A percentile compares a stretch with the other conserved stretches of the same genome.
phyloP scores from a whole-genome alignment of 1,139 yeast species.

The Kodamaea arcana region DNA sequence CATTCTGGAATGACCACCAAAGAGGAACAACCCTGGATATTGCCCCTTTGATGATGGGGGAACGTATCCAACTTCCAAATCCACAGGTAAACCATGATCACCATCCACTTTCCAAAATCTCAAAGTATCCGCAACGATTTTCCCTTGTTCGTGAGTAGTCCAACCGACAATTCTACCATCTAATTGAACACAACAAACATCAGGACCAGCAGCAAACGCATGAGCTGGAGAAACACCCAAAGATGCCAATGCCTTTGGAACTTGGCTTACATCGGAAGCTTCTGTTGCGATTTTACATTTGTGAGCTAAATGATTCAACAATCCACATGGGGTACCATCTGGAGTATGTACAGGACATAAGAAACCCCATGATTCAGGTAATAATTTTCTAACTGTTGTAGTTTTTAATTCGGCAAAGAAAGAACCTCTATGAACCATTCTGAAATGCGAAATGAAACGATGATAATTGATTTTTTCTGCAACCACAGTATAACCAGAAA shows the following conservation, averaged over 20 bases:
- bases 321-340: slow-evolving; percentile 99
- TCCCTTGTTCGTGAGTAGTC: slow-evolving; percentile 88
- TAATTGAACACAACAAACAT: slow-evolving; percentile 81
- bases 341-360: slow-evolving; percentile 99
- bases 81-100: slow-evolving; percentile 67
- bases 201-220: slow-evolving; percentile 83
- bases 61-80: slow-evolving; percentile 89
- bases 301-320: slow-evolving; percentile 93
- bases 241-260: slow-evolving; percentile 62
- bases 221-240: slow-evolving; percentile 83
- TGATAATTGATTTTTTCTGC: slow-evolving; percentile 97
- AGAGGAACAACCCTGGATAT: slow-evolving; percentile 90
- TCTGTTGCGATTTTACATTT: slow-evolving; percentile 84
- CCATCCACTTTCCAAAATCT: slow-evolving; percentile 94
- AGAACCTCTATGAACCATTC: slow-evolving; percentile 99
- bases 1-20: slow-evolving; percentile 93
- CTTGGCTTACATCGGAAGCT: slow-evolving; percentile 67
- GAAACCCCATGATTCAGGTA: slow-evolving; percentile 99
- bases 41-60: slow-evolving; percentile 96
- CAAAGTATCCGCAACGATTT: slow-evolving; percentile 80
- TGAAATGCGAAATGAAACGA: slow-evolving; percentile 92
- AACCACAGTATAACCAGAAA: slow-evolving; percentile 96
- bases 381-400: slow-evolving; percentile 90
- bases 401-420: slow-evolving; percentile 98
- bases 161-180: slow-evolving; percentile 94